These are phyloP conservation scores for Xanthoceras sorbifolium DNA, from an alignment of 345 rosid genomes.

Conservation along the genomic window DNA sequence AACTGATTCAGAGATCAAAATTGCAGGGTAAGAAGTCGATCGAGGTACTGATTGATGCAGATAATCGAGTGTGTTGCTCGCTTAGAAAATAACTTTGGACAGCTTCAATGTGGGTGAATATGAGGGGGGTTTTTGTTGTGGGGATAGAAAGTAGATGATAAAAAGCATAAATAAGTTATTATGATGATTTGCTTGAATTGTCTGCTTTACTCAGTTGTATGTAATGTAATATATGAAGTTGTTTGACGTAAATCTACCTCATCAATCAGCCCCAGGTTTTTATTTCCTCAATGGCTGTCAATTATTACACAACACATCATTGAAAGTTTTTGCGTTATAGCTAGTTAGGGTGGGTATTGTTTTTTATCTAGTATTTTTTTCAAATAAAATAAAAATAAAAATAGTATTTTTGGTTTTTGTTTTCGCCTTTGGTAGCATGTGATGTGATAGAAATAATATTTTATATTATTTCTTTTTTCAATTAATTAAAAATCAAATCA, in stretches of 20 bases:
- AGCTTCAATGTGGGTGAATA: not conserved
- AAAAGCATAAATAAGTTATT: no score
- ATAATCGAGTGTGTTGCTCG: not conserved
- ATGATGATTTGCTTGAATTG: not conserved
- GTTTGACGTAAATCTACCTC: not conserved
- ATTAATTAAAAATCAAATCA: no score
- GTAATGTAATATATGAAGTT: not conserved
- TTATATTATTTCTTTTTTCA: no score
- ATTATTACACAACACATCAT: not conserved
- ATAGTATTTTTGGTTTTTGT: no score
- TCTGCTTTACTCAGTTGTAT: not conserved
- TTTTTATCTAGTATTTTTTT: no score
- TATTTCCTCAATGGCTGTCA: not conserved
- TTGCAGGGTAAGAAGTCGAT: conserved; percentile 68
- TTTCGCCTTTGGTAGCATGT: no score
- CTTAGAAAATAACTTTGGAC: not conserved
- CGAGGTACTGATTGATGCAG: conserved; percentile 49
- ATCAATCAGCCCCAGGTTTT: not conserved
- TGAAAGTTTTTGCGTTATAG: no score
- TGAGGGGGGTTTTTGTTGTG: not conserved
- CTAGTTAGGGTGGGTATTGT: no score
- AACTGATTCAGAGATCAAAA: conserved; percentile 18
- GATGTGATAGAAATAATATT: no score
- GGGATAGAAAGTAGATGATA: not conserved
- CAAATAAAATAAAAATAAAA: no score